Conservation (phyloP, 345 rosid species). For the Eucalyptus lansdowneana region DNA sequence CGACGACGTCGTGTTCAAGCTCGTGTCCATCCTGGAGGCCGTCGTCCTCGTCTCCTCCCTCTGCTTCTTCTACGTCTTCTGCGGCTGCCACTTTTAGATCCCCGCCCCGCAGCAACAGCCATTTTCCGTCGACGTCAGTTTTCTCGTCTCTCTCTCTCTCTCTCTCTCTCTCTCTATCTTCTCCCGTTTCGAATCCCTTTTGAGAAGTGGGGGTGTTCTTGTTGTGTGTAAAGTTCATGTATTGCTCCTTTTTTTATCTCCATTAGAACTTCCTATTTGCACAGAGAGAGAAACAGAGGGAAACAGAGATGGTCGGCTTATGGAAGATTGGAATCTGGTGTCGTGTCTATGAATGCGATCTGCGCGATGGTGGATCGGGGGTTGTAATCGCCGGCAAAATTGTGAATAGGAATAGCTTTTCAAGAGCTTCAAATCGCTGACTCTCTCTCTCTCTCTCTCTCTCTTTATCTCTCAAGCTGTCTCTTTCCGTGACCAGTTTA, state of each 20-base stretch:
- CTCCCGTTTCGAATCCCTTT: background rate
- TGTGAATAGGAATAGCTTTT: background rate
- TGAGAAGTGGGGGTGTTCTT: background rate
- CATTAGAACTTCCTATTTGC: background rate
- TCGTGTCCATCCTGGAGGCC: slow-evolving; percentile 19
- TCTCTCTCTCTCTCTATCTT: too few species aligned
- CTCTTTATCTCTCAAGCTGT: background rate
- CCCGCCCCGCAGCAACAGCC: background rate
- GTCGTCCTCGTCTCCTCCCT: slow-evolving; percentile 17
- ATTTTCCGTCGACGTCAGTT: background rate
- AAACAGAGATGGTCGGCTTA: background rate
- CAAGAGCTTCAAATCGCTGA: background rate
- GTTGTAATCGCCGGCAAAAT: background rate
- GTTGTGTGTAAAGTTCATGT: background rate
- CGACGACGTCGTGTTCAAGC: slow-evolving; percentile 13
- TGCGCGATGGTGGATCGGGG: background rate
- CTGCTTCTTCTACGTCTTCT: slow-evolving; percentile 29
- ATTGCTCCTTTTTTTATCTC: background rate
- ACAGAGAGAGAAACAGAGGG: background rate
- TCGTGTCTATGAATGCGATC: background rate
- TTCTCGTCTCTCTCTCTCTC: background rate
- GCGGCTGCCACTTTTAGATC: slow-evolving; percentile 22
- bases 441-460: background rate
- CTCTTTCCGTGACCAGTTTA: background rate
- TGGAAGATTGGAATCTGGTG: background rate